A percentile compares a stretch with the other conserved stretches of the same genome.
phyloP scores from a whole-genome alignment of 2,329 filamentous ascomycete species.

The Apiospora malaysiana region DNA sequence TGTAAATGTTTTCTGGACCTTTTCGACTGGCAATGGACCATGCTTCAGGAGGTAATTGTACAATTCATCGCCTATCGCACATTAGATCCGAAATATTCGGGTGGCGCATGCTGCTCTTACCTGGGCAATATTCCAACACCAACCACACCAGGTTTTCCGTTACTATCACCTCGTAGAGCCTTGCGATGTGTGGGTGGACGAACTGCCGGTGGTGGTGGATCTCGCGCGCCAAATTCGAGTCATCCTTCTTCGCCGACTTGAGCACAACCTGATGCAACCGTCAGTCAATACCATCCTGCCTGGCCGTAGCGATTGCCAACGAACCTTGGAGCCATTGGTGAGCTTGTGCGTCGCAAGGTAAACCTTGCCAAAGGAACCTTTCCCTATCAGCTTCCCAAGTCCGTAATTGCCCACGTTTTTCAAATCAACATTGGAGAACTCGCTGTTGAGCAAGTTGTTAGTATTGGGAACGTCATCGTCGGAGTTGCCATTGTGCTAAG shows the following conservation, averaged over 20 bases:
- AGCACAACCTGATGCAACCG: constrained; percentile 77
- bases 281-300: constrained; percentile 26
- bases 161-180: constrained; percentile 97
- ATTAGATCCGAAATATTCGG: constrained; percentile 34
- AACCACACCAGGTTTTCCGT: constrained; percentile 96
- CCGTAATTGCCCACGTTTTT: constrained; percentile 94
- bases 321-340: constrained; percentile 95
- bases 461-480: constrained; percentile 28
- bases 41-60: constrained; percentile 94
- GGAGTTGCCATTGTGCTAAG: background rate
- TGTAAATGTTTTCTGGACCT: constrained; percentile 94
- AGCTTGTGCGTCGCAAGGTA: constrained; percentile 96
- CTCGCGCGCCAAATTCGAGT: constrained; percentile 93
- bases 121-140: constrained; percentile 93
- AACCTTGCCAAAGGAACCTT: constrained; percentile 98
- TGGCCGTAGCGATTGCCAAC: constrained; percentile 31
- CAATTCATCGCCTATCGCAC: constrained; percentile 79
- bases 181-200: constrained; percentile 94
- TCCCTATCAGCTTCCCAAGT: constrained; percentile 89
- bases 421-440: constrained; percentile 92
- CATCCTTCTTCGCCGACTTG: constrained; percentile 95
- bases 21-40: constrained; percentile 81
- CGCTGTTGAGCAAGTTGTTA: constrained; percentile 57
- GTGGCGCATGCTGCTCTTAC: constrained; percentile 52
- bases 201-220: constrained; percentile 99